Evolutionary conservation across 164 flowering plant genomes (phyloP).

Genomic region (Magnolia kwangsiensis): DNA sequence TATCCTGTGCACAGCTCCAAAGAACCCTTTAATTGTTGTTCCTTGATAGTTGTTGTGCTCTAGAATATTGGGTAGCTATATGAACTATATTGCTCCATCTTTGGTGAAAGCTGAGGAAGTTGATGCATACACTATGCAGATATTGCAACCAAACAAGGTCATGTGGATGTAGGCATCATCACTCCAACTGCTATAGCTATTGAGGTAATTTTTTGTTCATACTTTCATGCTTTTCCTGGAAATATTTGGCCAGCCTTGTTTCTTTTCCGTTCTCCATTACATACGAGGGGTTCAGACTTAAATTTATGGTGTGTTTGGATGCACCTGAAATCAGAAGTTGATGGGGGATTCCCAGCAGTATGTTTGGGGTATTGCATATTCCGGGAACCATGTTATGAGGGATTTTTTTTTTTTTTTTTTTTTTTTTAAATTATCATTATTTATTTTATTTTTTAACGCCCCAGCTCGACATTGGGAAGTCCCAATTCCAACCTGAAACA

Average conservation of each 20-base stretch:
- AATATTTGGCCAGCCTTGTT: not conserved
- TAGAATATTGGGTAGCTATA: not conserved
- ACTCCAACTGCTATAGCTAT: constrained; percentile 68
- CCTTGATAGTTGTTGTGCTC: no score
- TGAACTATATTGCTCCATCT: not conserved
- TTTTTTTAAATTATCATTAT: not conserved
- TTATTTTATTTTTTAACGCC: not conserved
- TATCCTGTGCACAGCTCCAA: no score
- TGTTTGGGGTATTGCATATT: not conserved
- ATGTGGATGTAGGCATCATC: constrained; percentile 39
- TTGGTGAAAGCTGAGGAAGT: not conserved
- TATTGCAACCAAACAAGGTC: constrained; percentile 65
- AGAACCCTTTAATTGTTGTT: no score
- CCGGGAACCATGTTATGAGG: not conserved
- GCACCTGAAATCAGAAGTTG: not conserved
- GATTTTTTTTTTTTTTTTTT: not conserved
- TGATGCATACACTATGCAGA: constrained; percentile 32
- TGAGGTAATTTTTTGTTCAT: constrained; percentile 28
- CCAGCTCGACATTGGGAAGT: not conserved
- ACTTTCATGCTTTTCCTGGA: not conserved
- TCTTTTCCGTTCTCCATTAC: not conserved
- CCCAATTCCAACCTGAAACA: not conserved
- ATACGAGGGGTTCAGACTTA: not conserved
- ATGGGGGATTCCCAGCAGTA: not conserved
- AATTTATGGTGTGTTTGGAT: not conserved